Evolutionary conservation across 75 land plant genomes (phyloP), one percentile per base, ranked within the genome.

Genomic region (Ceratopteris richardii): DNA sequence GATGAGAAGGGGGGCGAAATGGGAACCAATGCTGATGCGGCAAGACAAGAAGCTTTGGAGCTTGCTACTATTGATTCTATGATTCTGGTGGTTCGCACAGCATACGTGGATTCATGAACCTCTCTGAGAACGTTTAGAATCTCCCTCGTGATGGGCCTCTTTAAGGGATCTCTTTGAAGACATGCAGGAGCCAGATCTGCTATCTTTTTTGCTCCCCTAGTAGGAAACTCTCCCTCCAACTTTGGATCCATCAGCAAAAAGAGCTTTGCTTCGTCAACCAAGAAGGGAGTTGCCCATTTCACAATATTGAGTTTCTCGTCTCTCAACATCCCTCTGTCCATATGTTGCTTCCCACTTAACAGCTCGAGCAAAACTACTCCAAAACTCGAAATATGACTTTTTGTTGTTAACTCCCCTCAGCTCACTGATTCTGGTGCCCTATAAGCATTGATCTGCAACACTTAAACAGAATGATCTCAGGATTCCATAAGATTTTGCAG

Each of bases 291-390:
- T 40, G 84, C 78, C 91, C 91, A 95, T 42, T 80, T 79, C 27
- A 90, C 83, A 16, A 94, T 61, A 60, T 79, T 83, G 10, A 48
- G 58, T 53, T 80, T 67, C 62, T 86, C 96, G 31, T 83, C 85
- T 53, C 73, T 77, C 2, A 78, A 72, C 24, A 65, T 33, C 12
- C 19, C 31, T 2, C 37, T 46, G 56, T 87, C 96, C 29, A 76
- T 66, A 61, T 87, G 74, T 62, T 59, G 78, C 27, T 80, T 58
- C 25, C 96, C 99, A 29, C 97, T 95, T 2, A 95, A 71, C 14
- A 95, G 69, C 68, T 95, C 98, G 21, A 95, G 78, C 70, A 95
- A 80, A n/a, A 95, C 75, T 20, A 95, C 72, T 14, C 99, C 99
- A 68, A 95, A 95, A 53, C 91, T 86, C 82, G 80, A 95, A 1